Base-by-base conservation (phyloP, 768 basidiomycete genomes). In the Tylopilus sp. region DNA sequence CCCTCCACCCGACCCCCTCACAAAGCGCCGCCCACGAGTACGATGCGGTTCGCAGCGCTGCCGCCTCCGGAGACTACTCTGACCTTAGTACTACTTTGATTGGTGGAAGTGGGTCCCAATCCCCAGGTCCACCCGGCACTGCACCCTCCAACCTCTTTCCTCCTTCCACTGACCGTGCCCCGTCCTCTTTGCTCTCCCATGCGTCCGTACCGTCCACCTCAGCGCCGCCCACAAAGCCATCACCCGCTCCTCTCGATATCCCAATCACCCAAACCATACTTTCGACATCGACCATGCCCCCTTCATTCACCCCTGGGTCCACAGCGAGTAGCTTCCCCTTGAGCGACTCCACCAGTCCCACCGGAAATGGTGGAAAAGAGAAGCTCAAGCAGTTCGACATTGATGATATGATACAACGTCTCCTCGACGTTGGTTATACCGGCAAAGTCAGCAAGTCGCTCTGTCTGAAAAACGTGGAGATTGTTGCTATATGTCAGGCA, bases 381-480 rank as follows among this genome's bases (percentile, higher is more conserved):
- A 85, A 79, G 71, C 74, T 76, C 54, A 84, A 80, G 66, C 84
- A 82, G 42, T 78, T 98, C 62, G 97, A 99, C 71, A 84, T 98
- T 52, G 96, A 98, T 72, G 95, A 98, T 71, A 97, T 98, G 90
- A 98, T 99, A 65, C 86, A 89, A 66, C 85, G 96, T 46, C 81
- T 99, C 42, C 78, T 99, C 59, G 95, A 98, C 62, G 93, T 97
- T 8, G 97, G 96, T 5, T 99, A 98, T 70, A 92, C 90, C 6
- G 96, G 95, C 70, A 99, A 98, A 81, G 90, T 98, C 60, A 92
- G 88, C 78, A 98, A 97, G 72, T 90, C 91, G 29, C 80, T 91
- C 64, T 95, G 84, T 75, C 79, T 99, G 55, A 99, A 98, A 80
- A 98, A 97, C 69, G 81, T 86, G 24, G 97, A 99, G 76, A 97